Evolutionary conservation across 2,329 filamentous ascomycete genomes (phyloP).

Genomic region (Amauroascus verrucosus): DNA sequence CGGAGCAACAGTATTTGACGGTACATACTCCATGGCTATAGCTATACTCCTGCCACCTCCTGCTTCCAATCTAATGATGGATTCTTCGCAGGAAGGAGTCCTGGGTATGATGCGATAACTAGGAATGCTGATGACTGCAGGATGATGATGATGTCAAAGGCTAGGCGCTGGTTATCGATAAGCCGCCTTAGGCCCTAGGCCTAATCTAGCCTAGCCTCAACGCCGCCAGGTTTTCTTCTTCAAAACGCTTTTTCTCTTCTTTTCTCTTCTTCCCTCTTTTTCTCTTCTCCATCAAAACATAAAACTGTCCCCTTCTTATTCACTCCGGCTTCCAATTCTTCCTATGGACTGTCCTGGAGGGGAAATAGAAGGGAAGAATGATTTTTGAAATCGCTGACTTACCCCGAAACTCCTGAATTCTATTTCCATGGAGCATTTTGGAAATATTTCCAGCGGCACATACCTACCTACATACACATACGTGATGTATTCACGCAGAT

Average conservation of each 20-base stretch:
- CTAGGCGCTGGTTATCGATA: background rate
- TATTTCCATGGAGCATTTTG: conserved; percentile 35
- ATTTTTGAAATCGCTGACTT: conserved; percentile 30
- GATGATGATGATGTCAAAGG: no score
- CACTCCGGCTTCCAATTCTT: conserved; percentile 33
- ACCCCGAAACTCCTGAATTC: conserved; percentile 34
- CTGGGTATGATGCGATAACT: no score
- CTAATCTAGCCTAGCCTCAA: background rate
- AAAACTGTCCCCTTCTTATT: conserved; percentile 39
- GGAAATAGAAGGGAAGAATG: conserved; percentile 39
- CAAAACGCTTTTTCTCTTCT: no score
- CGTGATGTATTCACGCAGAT: no score
- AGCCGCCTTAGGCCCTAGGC: no score
- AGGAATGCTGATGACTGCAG: no score
- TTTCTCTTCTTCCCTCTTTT: background rate
- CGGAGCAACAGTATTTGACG: background rate
- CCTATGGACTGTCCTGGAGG: conserved; percentile 34
- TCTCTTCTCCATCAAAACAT: conserved; percentile 19
- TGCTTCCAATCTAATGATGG: background rate
- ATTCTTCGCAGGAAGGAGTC: no score
- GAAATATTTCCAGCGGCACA: conserved; percentile 39
- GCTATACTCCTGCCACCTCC: background rate
- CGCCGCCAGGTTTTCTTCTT: background rate
- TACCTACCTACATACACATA: background rate
- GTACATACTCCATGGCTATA: background rate